Conservation (phyloP, 306 rosid species). For the Vigna hirtella region DNA sequence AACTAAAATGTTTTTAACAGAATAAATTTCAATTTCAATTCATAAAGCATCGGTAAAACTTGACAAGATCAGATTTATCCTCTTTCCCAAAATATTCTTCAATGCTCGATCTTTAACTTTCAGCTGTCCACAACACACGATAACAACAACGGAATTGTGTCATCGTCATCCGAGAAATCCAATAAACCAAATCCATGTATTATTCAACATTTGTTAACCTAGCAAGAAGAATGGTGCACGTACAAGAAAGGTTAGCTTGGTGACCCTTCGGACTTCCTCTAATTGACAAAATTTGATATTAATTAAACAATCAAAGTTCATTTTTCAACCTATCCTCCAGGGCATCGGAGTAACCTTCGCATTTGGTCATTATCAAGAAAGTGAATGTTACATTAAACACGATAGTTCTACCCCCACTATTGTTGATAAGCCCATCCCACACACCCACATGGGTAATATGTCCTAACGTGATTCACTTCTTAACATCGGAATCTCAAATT, state of each 20-base stretch:
- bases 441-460: neutral
- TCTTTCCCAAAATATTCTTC: neutral
- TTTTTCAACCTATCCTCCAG: neutral
- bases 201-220: neutral
- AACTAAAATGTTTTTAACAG: neutral
- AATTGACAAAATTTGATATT: neutral
- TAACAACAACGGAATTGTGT: constrained; percentile 16
- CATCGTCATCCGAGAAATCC: neutral
- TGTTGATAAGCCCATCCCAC: constrained; percentile 4
- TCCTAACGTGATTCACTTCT: neutral
- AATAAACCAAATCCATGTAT: neutral
- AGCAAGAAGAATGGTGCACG: neutral
- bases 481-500: constrained; percentile 35
- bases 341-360: neutral
- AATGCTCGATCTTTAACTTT: neutral
- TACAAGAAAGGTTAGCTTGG: neutral
- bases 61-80: neutral
- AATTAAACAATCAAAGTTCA: neutral
- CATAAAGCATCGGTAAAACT: neutral
- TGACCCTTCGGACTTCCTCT: neutral
- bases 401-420: constrained; percentile 2
- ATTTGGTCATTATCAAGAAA: neutral
- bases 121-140: neutral
- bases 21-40: neutral
- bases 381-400: neutral